phyloP scores from a whole-genome alignment of 169 alveolate species.

The Plasmodium coatneyi region DNA sequence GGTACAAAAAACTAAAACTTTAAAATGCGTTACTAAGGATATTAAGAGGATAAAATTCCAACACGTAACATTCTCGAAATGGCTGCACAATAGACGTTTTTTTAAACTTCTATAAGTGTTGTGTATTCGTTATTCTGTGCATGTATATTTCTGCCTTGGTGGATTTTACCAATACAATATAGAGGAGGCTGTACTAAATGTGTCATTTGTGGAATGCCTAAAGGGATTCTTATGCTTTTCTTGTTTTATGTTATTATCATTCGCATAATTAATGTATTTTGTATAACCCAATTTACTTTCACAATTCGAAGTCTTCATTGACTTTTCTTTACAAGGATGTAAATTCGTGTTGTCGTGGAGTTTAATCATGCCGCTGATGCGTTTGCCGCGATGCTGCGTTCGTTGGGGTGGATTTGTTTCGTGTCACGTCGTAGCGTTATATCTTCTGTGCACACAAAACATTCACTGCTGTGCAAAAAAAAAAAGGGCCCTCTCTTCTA shows the following conservation, averaged over 20 bases:
- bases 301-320: slow-evolving; percentile 70
- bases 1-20: not conserved
- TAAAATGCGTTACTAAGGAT: not conserved
- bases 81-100: not conserved
- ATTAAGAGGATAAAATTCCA: not conserved
- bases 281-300: slow-evolving; percentile 31
- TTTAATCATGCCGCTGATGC: slow-evolving; percentile 43
- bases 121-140: not conserved
- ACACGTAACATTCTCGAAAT: not conserved
- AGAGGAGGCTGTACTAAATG: not conserved
- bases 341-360: slow-evolving; percentile 3
- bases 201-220: slow-evolving; percentile 39
- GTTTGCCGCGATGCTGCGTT: not conserved
- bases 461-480: not conserved
- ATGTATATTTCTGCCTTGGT: not conserved
- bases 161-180: not conserved
- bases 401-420: not conserved
- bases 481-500: not conserved
- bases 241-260: slow-evolving; percentile 18
- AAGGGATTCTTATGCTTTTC: slow-evolving; percentile 24
- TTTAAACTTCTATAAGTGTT: not conserved
- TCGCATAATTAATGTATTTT: slow-evolving; percentile 54
- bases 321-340: slow-evolving; percentile 32
- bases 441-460: not conserved
- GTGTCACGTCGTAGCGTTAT: not conserved